Conservation (phyloP, 192 early-diverging fungal genomes). For the Podila clonocystis region DNA sequence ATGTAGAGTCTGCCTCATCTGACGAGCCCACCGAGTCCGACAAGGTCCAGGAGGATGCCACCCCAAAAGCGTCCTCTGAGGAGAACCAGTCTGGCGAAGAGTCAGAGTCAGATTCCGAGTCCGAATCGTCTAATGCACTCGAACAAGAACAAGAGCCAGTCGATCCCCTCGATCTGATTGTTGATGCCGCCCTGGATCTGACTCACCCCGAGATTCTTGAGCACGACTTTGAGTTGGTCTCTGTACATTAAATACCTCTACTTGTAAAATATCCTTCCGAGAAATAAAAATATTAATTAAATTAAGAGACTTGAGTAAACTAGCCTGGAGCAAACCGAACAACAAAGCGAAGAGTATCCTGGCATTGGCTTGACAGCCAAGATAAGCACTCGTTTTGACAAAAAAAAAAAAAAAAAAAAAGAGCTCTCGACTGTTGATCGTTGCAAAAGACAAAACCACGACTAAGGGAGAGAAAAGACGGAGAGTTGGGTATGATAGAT, state of each 20-base stretch:
- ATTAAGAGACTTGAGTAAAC: too few relatives aligned
- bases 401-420: too few relatives aligned
- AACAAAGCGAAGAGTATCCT: too few relatives aligned
- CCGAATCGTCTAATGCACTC: neutral
- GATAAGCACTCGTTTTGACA: too few relatives aligned
- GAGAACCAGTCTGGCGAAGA: neutral
- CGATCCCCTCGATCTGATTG: constrained; percentile 39
- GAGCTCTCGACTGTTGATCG: too few relatives aligned
- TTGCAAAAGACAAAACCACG: too few relatives aligned
- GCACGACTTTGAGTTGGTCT: constrained; percentile 37
- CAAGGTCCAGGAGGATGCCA: neutral
- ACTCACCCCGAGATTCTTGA: constrained; percentile 10
- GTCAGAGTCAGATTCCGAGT: neutral
- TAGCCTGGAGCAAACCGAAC: too few relatives aligned
- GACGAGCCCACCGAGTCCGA: neutral
- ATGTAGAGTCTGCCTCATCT: neutral
- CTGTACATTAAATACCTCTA: constrained; percentile 6
- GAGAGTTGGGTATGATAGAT: too few relatives aligned
- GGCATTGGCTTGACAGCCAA: too few relatives aligned
- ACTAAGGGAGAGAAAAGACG: too few relatives aligned
- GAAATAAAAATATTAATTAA: neutral
- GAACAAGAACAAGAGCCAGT: neutral
- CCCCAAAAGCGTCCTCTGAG: neutral
- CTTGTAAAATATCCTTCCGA: neutral
- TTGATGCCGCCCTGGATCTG: constrained; percentile 25